A percentile compares a stretch with the other conserved stretches of the same genome.
Conservation (phyloP, 1,139 yeast genomes). For the Yamadazyma pseudoaaseri region DNA sequence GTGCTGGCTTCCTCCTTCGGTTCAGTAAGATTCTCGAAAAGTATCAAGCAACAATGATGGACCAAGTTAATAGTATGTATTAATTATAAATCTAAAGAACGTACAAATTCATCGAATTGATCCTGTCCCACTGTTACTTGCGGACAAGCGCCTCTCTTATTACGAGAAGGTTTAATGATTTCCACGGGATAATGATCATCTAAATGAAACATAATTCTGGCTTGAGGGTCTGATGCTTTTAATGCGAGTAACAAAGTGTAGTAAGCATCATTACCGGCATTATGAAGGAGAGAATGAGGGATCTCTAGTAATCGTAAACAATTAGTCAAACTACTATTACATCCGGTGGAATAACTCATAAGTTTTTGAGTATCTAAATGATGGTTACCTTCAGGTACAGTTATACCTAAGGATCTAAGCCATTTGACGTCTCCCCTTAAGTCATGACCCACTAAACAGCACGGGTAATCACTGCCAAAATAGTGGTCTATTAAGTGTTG, state of each 20-base stretch:
- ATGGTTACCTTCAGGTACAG: constrained; percentile 34
- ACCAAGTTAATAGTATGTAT: constrained; percentile 15
- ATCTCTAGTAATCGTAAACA: constrained; percentile 51
- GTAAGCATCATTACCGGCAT: constrained; percentile 84
- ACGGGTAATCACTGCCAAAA: constrained; percentile 11
- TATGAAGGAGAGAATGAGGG: constrained; percentile 66
- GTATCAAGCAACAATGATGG: constrained; percentile 15
- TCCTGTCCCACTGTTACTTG: too few species aligned
- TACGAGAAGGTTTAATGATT: too few species aligned
- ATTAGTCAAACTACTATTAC: constrained; percentile 48
- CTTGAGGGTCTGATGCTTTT: constrained; percentile 53
- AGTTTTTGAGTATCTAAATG: constrained; percentile 51
- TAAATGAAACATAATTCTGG: constrained; percentile 29
- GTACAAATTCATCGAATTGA: too few species aligned
- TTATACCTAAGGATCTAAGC: constrained; percentile 48
- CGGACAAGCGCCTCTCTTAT: too few species aligned
- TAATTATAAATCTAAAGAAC: too few species aligned
- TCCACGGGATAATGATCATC: constrained; percentile 17
- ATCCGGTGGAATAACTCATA: constrained; percentile 28
- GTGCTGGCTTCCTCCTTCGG: constrained; percentile 49
- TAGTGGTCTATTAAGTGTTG: constrained; percentile 44
- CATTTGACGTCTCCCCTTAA: constrained; percentile 61
- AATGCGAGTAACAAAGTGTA: constrained; percentile 58
- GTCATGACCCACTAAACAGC: constrained; percentile 66
- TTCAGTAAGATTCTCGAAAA: constrained; percentile 14